A percentile compares a stretch with the other conserved stretches of the same genome.
These are phyloP conservation scores for Huiozyma naganishii DNA, from an alignment of 805 yeast species.

Conservation along the genomic window DNA sequence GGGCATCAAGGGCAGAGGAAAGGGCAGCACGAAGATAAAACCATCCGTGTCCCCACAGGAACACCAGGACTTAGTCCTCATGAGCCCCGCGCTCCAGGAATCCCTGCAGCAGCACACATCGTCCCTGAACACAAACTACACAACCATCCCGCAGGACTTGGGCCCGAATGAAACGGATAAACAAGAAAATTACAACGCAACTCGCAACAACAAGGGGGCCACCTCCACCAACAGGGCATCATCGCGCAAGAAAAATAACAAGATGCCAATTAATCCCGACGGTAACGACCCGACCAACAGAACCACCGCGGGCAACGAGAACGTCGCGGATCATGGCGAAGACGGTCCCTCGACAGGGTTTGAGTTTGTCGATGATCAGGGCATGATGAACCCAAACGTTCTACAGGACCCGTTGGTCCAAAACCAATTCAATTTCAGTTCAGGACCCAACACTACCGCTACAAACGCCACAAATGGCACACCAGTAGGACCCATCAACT, in stretches of 20 bases:
- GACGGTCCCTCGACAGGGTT: background rate
- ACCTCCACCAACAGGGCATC: background rate
- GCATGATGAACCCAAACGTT: background rate
- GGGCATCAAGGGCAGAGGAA: slow-evolving; percentile 90
- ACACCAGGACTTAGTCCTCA: background rate
- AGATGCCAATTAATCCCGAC: background rate
- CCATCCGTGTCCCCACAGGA: slow-evolving; percentile 5
- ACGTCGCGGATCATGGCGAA: background rate
- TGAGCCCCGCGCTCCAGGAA: background rate
- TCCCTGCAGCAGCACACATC: too few species aligned
- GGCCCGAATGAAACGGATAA: background rate
- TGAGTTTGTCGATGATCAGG: background rate
- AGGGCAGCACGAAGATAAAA: slow-evolving; percentile 21
- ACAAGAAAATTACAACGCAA: too few species aligned
- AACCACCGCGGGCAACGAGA: too few species aligned
- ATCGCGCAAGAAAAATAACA: background rate
- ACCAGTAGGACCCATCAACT: background rate
- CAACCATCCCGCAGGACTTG: slow-evolving; percentile 2
- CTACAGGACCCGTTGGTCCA: background rate
- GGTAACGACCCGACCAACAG: too few species aligned
- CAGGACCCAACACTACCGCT: background rate
- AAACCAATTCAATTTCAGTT: background rate
- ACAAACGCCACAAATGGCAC: background rate
- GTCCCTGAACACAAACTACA: background rate
- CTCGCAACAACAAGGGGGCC: background rate